Conservation (phyloP, 2,329 filamentous ascomycete species). For the Sphaerostilbella broomeana region DNA sequence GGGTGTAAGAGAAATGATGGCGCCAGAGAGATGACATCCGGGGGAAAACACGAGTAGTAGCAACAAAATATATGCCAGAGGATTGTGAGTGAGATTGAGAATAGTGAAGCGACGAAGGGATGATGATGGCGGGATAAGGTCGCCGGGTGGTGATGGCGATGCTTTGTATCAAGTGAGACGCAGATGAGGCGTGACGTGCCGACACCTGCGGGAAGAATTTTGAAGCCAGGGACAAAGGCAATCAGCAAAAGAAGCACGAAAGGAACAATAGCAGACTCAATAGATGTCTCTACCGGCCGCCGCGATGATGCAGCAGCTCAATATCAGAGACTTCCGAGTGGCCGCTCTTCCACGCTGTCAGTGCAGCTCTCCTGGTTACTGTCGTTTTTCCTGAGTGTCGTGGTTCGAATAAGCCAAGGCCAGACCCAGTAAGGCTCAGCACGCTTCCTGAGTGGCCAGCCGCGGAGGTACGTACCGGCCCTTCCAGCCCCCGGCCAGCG, state of each 20-base stretch:
- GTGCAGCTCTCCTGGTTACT: conserved; percentile 24
- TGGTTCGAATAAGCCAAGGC: conserved; percentile 34
- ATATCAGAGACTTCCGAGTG: conserved; percentile 19
- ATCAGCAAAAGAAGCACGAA: conserved; percentile 13
- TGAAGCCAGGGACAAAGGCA: conserved; percentile 12
- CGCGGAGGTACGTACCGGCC: conserved; percentile 10
- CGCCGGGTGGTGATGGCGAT: conserved; percentile 8
- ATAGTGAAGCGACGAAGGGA: neutral
- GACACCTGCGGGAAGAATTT: conserved; percentile 10
- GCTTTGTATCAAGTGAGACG: conserved; percentile 10
- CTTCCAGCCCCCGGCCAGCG: conserved; percentile 13
- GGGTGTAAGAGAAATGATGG: conserved; percentile 16
- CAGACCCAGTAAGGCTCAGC: conserved; percentile 14
- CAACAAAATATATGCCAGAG: neutral
- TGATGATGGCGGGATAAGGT: conserved; percentile 1
- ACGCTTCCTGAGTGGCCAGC: conserved; percentile 8
- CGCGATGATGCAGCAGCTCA: conserved; percentile 16
- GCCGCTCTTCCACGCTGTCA: conserved; percentile 14
- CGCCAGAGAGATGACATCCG: conserved; percentile 12
- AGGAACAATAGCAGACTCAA: conserved; percentile 10
- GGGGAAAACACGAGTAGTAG: neutral
- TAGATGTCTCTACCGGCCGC: conserved; percentile 9
- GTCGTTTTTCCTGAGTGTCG: conserved; percentile 34
- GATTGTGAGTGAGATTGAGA: neutral
- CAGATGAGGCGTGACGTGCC: conserved; percentile 13